These are phyloP conservation scores for Cicer judaicum DNA, from an alignment of 306 rosid species.

Conservation along the genomic window DNA sequence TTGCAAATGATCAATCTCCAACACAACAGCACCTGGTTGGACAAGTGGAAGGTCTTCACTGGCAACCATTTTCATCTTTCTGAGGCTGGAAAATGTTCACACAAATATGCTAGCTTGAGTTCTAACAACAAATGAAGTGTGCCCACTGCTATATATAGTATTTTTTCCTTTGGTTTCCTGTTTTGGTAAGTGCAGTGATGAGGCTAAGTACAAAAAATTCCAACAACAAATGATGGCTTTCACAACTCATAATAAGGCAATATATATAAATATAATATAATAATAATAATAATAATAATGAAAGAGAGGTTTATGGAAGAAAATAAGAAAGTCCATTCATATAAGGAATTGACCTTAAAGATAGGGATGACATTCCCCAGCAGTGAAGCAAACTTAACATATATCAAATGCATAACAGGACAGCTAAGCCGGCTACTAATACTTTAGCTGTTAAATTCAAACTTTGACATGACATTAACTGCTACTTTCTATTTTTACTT, in stretches of 20 bases:
- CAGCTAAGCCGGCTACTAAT: slow-evolving; percentile 46
- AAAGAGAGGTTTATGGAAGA: slow-evolving; percentile 26
- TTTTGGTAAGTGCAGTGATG: background rate
- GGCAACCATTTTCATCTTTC: slow-evolving; percentile 55
- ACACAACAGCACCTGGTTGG: slow-evolving; percentile 62
- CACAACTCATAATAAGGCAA: slow-evolving; percentile 7
- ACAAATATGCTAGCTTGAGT: background rate
- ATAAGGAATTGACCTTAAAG: slow-evolving; percentile 70
- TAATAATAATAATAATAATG: slow-evolving; percentile 13
- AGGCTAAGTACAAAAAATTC: slow-evolving; percentile 27
- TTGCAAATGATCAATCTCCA: slow-evolving; percentile 77
- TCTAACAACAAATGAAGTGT: slow-evolving; percentile 25
- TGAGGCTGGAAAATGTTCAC: slow-evolving; percentile 27
- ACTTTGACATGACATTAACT: slow-evolving; percentile 51
- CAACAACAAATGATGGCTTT: slow-evolving; percentile 39
- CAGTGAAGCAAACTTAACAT: slow-evolving; percentile 57
- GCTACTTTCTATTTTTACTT: slow-evolving; percentile 39
- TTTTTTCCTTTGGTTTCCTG: slow-evolving; percentile 15
- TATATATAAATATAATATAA: background rate
- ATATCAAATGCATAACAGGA: slow-evolving; percentile 38
- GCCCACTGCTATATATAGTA: slow-evolving; percentile 40
- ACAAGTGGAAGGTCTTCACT: slow-evolving; percentile 59
- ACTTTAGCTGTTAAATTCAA: slow-evolving; percentile 45
- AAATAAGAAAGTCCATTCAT: slow-evolving; percentile 51
- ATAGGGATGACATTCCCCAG: slow-evolving; percentile 53